Percentiles rank a stretch among this genome's conserved stretches.
Conservation (phyloP, 2,329 filamentous ascomycete genomes). For the Calcarisporium arbuscula region DNA sequence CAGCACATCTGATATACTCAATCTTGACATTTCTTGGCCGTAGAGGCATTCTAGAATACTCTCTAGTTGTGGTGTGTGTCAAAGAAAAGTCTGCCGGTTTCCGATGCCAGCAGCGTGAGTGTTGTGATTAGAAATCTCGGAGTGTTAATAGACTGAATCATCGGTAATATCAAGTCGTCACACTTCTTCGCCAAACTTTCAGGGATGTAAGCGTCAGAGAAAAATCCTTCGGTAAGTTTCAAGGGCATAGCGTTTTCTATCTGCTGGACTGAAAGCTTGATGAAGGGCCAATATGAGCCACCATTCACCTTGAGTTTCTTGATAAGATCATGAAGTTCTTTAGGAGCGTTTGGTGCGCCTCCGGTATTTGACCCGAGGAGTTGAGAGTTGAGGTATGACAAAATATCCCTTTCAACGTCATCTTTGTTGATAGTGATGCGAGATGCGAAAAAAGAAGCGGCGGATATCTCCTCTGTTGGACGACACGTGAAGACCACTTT, state of each 20-base stretch:
- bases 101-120: conserved; percentile 8
- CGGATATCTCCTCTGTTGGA: conserved; percentile 2
- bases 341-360: too few species aligned
- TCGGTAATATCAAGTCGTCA: conserved; percentile 12
- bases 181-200: conserved; percentile 8
- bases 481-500: conserved; percentile 8
- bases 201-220: conserved; percentile 7
- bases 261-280: conserved; percentile 11
- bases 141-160: conserved; percentile 13
- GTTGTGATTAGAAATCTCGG: conserved; percentile 4
- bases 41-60: conserved; percentile 6
- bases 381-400: too few species aligned
- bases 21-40: conserved; percentile 1
- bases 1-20: conserved; percentile 3
- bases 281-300: conserved; percentile 11
- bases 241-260: background rate
- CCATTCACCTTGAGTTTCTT: conserved; percentile 9
- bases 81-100: conserved; percentile 1
- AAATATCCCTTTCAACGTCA: too few species aligned
- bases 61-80: conserved; percentile 5
- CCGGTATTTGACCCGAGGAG: too few species aligned
- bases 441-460: conserved; percentile 4
- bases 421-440: conserved; percentile 5
- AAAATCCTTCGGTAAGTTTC: background rate
- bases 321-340: too few species aligned